phyloP scores from a whole-genome alignment of 2,329 filamentous ascomycete genomes.

The Tolypocladium pustulatum region DNA sequence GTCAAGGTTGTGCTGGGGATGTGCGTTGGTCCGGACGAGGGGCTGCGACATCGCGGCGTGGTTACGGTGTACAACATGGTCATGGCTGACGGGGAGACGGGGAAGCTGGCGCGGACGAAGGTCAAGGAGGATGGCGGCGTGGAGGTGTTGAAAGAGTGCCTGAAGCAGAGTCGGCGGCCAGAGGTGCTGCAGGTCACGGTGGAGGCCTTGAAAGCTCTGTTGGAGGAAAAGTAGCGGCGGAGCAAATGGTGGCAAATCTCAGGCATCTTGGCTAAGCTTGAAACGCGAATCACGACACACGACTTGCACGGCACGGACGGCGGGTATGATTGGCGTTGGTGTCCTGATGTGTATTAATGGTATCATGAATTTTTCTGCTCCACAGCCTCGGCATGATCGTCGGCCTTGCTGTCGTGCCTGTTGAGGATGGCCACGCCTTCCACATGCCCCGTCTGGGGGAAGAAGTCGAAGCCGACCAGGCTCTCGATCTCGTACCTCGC shows the following conservation, averaged over 20 bases:
- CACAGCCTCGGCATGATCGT: neutral
- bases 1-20: conserved; percentile 70
- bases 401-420: conserved; percentile 32
- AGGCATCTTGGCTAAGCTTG: neutral
- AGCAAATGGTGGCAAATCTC: neutral
- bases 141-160: conserved; percentile 56
- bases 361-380: neutral
- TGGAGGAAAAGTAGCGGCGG: conserved; percentile 24
- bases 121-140: conserved; percentile 54
- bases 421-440: conserved; percentile 58
- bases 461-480: conserved; percentile 89
- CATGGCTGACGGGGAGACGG: conserved; percentile 53
- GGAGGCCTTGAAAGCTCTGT: conserved; percentile 59
- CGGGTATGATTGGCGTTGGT: neutral
- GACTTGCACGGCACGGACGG: neutral
- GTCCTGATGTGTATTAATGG: neutral
- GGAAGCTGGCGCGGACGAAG: conserved; percentile 47
- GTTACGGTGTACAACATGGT: conserved; percentile 68
- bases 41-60: conserved; percentile 60
- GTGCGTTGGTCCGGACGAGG: conserved; percentile 62
- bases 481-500: conserved; percentile 77
- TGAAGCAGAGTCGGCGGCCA: conserved; percentile 57
- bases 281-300: neutral
- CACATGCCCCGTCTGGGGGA: conserved; percentile 73
- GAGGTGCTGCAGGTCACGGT: conserved; percentile 64